Evolutionary conservation across 352 stramenopile genomes (phyloP).

Genomic region (Phytopythium kandeliae): DNA sequence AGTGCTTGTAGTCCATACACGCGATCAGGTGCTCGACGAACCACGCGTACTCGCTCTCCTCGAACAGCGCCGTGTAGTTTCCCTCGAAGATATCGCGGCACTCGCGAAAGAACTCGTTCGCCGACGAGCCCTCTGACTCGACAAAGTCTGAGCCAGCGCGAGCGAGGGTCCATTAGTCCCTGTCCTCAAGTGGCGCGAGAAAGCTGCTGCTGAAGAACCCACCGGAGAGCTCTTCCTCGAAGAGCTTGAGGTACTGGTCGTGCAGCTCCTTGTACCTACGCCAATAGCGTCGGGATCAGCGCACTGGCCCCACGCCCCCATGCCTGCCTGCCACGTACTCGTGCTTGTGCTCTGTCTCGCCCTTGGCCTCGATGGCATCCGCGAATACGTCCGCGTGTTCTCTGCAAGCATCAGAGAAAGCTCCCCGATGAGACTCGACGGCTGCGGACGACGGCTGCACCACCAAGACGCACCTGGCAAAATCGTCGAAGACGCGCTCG

Average conservation of each 20-base stretch:
- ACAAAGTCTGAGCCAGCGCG: conserved; percentile 82
- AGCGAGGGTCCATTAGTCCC: no score
- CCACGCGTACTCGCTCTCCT: conserved; percentile 66
- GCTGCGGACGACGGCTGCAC: no score
- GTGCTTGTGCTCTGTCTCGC: conserved; percentile 74
- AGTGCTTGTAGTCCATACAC: conserved; percentile 81
- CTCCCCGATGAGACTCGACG: no score
- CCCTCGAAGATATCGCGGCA: conserved; percentile 56
- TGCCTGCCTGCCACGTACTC: conserved; percentile 25
- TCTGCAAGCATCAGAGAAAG: conserved; percentile 16
- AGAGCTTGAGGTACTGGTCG: conserved; percentile 66
- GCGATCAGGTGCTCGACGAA: conserved; percentile 74
- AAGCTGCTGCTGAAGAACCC: no score
- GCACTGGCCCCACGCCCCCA: no score
- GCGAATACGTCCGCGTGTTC: conserved; percentile 57
- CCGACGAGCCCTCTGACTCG: conserved; percentile 53
- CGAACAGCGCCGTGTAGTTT: conserved; percentile 60
- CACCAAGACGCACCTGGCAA: conserved; percentile 67
- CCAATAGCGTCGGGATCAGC: neutral
- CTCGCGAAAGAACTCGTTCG: conserved; percentile 64
- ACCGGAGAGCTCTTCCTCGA: conserved; percentile 66
- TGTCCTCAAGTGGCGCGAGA: no score
- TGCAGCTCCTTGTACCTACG: conserved; percentile 70
- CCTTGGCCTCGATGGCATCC: conserved; percentile 60
- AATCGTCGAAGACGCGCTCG: conserved; percentile 71